Evolutionary conservation across 768 basidiomycete species (phyloP), one percentile per base, ranked within the genome.

Genomic region (Tephrocybe sp.): DNA sequence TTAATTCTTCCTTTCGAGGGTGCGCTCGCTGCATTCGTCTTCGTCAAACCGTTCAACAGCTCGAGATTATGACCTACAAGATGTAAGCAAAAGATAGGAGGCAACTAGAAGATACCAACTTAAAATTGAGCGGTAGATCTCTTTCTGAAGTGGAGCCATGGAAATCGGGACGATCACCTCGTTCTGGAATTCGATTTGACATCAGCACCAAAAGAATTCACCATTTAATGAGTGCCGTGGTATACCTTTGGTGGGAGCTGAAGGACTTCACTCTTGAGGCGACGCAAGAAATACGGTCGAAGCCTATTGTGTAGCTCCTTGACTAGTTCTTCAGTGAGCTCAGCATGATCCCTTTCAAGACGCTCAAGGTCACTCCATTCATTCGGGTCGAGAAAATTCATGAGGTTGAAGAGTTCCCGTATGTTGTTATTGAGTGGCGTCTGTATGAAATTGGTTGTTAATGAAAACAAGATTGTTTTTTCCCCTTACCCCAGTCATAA

Each of bases 351-450:
- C 58, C 79, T 80, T 52, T 87, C 85, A 10, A 98, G 73, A 5
- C 66, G 75, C 60, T 86, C 82, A 17, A 98, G 72, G 63, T 98
- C 83, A 5, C 69, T 64, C 91, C 91, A 92, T 54, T 87, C 74
- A 11, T 68, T 57, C 5, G 88, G 82, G 63, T 94, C 91, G 14
- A 98, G 79, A 72, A 98, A 98, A 65, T 93, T 91, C 85, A 99
- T 93, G 38, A 99, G 76, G 65, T 95, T 98, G 75, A 98, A 96
- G 20, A 99, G 69, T 68, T 99, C 97, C 41, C 92, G 80, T 19
- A 99, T 87, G 63, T 98, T 98, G 73, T 98, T 98, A 68, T 98
- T 98, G 51, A 98, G 68, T 0, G 96, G 96, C 0, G 97, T 98
- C 79, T 92, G 52, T 16, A 34, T 34, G 16, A 22, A 3, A 34